These are phyloP conservation scores for Poa pratensis DNA, from an alignment of 176 grass and related monocot species.

Conservation along the genomic window DNA sequence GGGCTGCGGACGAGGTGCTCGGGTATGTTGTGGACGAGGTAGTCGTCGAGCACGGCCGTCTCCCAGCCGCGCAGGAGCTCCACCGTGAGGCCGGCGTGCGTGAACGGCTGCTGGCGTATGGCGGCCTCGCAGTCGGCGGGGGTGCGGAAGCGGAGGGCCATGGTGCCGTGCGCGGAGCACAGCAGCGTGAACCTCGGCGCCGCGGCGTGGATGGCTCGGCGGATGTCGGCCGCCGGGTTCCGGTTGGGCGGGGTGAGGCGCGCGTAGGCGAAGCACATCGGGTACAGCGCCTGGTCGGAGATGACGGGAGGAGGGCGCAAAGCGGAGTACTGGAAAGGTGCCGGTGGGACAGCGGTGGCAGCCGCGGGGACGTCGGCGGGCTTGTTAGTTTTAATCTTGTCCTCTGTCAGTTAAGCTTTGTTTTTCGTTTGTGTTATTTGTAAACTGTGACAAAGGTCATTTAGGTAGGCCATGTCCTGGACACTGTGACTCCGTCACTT, in stretches of 20 bases:
- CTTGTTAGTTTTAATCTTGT: too few relatives aligned
- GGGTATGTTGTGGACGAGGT: neutral
- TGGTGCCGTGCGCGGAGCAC: neutral
- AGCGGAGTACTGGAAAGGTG: too few relatives aligned
- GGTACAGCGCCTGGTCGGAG: neutral
- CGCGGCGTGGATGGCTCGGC: neutral
- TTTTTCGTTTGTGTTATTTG: too few relatives aligned
- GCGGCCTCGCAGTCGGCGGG: conserved; percentile 7
- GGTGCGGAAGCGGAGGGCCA: neutral
- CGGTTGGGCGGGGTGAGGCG: neutral
- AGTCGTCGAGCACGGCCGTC: neutral
- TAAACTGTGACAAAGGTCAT: too few relatives aligned
- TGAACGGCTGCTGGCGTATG: conserved; percentile 19
- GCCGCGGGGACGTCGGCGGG: too few relatives aligned
- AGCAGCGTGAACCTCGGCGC: neutral
- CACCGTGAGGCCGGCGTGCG: neutral
- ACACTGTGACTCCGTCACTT: too few relatives aligned
- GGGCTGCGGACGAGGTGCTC: neutral
- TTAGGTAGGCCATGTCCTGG: too few relatives aligned
- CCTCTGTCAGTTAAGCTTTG: too few relatives aligned
- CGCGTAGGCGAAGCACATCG: neutral
- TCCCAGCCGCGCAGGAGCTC: neutral
- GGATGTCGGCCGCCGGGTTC: neutral
- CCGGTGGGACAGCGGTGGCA: too few relatives aligned
- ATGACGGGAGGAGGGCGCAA: too few relatives aligned